phyloP scores from a whole-genome alignment of 75 land plant species.

The Cupressus sempervirens region DNA sequence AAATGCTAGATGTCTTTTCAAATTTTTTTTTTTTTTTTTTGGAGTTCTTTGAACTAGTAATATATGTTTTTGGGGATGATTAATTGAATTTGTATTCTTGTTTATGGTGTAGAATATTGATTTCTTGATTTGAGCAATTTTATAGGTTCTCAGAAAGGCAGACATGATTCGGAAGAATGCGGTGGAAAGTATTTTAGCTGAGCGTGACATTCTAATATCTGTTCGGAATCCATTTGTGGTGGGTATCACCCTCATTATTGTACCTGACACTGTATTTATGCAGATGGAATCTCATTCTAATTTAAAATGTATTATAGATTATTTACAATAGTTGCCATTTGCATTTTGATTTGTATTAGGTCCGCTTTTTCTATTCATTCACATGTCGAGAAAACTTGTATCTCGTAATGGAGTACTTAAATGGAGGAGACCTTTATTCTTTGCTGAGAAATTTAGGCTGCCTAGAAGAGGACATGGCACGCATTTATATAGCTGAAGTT shows the following conservation, averaged over 20 bases:
- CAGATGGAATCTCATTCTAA: neutral
- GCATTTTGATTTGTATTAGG: constrained; percentile 43
- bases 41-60: neutral
- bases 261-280: neutral
- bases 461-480: constrained; percentile 94
- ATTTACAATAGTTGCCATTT: constrained; percentile 7
- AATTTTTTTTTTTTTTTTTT: too few species aligned
- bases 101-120: neutral
- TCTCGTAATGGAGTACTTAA: constrained; percentile 98
- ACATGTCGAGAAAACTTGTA: constrained; percentile 96
- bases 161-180: constrained; percentile 98
- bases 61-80: neutral
- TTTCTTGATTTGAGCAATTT: neutral
- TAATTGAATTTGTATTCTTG: neutral
- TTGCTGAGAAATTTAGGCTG: constrained; percentile 94
- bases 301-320: constrained; percentile 1
- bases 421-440: constrained; percentile 97
- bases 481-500: constrained; percentile 96
- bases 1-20: too few species aligned
- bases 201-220: constrained; percentile 86
- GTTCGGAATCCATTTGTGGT: constrained; percentile 99
- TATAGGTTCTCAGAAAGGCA: constrained; percentile 87
- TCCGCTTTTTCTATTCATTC: constrained; percentile 98
- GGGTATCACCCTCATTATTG: constrained; percentile 24
- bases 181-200: constrained; percentile 93